Percentiles rank a stretch among this genome's conserved stretches.
phyloP scores from a whole-genome alignment of 2,329 filamentous ascomycete species.

The Penicillium sp. region DNA sequence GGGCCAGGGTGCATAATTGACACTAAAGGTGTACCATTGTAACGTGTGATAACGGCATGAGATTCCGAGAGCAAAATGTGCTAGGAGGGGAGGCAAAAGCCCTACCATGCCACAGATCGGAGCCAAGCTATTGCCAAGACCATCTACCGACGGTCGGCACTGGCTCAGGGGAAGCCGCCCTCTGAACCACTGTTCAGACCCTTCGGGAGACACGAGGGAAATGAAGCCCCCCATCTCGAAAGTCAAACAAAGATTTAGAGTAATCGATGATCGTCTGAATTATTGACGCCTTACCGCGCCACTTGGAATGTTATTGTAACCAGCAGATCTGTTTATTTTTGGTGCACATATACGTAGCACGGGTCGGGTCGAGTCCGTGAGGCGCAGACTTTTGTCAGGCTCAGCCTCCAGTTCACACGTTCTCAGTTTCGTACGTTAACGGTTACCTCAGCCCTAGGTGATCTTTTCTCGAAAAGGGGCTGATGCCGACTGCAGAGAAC shows the following conservation, averaged over 20 bases:
- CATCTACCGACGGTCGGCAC: conserved; percentile 2
- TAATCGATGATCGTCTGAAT: background rate
- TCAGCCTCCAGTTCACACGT: conserved; percentile 13
- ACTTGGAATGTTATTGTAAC: background rate
- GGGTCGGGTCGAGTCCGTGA: background rate
- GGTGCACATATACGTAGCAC: background rate
- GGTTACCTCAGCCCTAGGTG: conserved; percentile 15
- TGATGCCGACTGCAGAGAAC: background rate
- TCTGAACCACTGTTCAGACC: background rate
- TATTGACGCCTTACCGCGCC: background rate
- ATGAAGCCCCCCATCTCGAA: background rate
- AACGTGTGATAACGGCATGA: background rate
- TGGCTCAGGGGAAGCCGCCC: background rate
- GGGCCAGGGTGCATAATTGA: background rate
- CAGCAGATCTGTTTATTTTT: background rate
- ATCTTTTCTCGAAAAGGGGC: conserved; percentile 8
- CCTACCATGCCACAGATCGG: background rate
- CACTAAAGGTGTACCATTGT: background rate
- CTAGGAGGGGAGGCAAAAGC: background rate
- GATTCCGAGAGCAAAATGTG: background rate
- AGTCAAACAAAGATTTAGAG: background rate
- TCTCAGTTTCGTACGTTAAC: background rate
- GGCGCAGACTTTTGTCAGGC: conserved; percentile 9
- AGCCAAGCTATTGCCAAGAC: background rate
- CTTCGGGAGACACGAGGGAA: background rate